A percentile compares a stretch with the other conserved stretches of the same genome.
Conservation (phyloP, 1,284 basidiomycete genomes). For the Ganoderma lingzhi region DNA sequence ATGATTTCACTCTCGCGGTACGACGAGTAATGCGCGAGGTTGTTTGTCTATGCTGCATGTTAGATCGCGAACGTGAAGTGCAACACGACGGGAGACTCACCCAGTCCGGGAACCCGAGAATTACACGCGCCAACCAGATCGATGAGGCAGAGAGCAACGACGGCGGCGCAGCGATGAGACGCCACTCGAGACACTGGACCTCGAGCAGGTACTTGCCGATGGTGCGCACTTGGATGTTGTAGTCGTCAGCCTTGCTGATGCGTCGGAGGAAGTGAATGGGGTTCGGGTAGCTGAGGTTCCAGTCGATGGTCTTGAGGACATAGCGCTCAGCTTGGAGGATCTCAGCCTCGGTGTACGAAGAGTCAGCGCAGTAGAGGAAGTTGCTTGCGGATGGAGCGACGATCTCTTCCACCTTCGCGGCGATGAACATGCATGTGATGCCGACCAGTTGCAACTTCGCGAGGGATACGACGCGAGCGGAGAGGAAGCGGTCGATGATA, state of each 20-base stretch:
- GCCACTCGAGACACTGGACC: conserved; percentile 89
- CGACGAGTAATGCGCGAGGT: conserved; percentile 91
- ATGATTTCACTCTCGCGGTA: conserved; percentile 88
- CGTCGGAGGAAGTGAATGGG: conserved; percentile 93
- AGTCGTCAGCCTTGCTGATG: conserved; percentile 96
- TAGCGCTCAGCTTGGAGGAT: conserved; percentile 96
- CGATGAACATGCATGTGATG: conserved; percentile 92
- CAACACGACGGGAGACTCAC: conserved; percentile 53
- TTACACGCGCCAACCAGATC: conserved; percentile 91
- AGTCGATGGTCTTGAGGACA: conserved; percentile 91
- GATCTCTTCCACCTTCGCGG: conserved; percentile 97
- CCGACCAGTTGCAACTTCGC: conserved; percentile 96
- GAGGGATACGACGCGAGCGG: conserved; percentile 88
- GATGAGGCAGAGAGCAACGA: conserved; percentile 90
- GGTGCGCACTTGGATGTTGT: conserved; percentile 91
- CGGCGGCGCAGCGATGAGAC: conserved; percentile 83
- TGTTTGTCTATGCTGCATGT: conserved; percentile 67
- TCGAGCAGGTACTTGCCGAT: conserved; percentile 95
- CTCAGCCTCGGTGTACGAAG: conserved; percentile 86
- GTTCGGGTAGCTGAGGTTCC: conserved; percentile 93
- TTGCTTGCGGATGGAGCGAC: conserved; percentile 90
- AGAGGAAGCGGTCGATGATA: conserved; percentile 97
- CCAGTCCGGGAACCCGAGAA: conserved; percentile 89
- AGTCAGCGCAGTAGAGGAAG: conserved; percentile 91
- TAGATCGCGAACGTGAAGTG: conserved; percentile 8